These are phyloP conservation scores for Syncephalastrum sp. DNA, from an alignment of 371 early-diverging fungal genomes.

Conservation along the genomic window DNA sequence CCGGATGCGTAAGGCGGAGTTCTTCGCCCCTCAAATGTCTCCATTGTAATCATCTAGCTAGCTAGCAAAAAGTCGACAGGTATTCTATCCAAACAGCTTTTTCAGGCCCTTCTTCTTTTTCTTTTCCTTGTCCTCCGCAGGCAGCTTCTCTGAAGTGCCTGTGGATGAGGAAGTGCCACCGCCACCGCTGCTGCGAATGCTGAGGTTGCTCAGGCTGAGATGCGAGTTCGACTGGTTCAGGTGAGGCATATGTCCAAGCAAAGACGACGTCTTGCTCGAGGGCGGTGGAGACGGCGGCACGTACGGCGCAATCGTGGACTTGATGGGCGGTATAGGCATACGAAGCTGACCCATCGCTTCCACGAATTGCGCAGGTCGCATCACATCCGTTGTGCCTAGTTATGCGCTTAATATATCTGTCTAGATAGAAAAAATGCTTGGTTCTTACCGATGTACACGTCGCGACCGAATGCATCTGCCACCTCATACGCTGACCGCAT, in stretches of 20 bases:
- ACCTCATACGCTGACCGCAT: conserved; percentile 87
- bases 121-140: conserved; percentile 32
- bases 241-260: conserved; percentile 21
- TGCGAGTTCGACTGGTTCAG: conserved; percentile 26
- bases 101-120: conserved; percentile 48
- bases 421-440: background rate
- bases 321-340: conserved; percentile 28
- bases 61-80: no score
- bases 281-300: conserved; percentile 30
- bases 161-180: background rate
- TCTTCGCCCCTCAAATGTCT: no score
- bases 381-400: conserved; percentile 68
- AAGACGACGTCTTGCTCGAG: conserved; percentile 12
- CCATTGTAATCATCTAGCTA: no score
- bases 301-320: conserved; percentile 38
- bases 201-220: conserved; percentile 28
- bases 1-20: no score
- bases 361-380: conserved; percentile 76
- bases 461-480: conserved; percentile 63
- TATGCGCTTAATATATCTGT: background rate
- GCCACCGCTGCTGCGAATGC: conserved; percentile 12
- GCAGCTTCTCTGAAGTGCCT: conserved; percentile 6
- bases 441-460: conserved; percentile 76
- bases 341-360: conserved; percentile 54
- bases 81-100: conserved; percentile 29